A percentile compares a stretch with the other conserved stretches of the same genome.
phyloP scores from a whole-genome alignment of 257 asterid species.

The Echites panduratus region DNA sequence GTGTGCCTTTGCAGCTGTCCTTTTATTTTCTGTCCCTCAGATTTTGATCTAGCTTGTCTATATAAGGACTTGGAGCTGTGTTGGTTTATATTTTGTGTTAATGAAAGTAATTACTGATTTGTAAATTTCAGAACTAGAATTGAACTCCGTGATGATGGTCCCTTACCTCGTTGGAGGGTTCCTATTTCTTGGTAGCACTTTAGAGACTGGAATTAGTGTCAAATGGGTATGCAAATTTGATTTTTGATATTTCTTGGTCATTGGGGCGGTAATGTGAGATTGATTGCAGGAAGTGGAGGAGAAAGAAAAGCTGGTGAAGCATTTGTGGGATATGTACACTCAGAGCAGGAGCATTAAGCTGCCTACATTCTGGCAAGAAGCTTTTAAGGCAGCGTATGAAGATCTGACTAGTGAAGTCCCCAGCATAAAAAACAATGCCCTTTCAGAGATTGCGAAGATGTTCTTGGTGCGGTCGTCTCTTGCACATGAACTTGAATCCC shows the following conservation, averaged over 20 bases:
- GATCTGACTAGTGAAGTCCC: conserved; percentile 66
- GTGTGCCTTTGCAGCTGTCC: not conserved
- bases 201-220: not conserved
- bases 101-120: not conserved
- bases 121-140: not conserved
- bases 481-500: conserved; percentile 32
- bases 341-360: conserved; percentile 50
- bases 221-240: not conserved
- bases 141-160: not conserved
- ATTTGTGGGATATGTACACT: conserved; percentile 84
- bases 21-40: not conserved
- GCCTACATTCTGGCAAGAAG: conserved; percentile 84
- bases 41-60: not conserved
- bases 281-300: conserved; percentile 70
- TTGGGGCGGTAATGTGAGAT: not conserved
- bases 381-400: conserved; percentile 90
- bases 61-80: not conserved
- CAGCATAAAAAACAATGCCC: conserved; percentile 42
- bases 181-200: not conserved
- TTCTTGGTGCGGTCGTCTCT: conserved; percentile 49
- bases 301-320: conserved; percentile 77
- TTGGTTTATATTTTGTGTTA: not conserved
- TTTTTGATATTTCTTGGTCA: not conserved
- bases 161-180: not conserved
- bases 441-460: conserved; percentile 86